Evolutionary conservation across 2,329 filamentous ascomycete species (phyloP), one percentile per base, ranked within the genome.

Genomic region (Fusarium redolens): DNA sequence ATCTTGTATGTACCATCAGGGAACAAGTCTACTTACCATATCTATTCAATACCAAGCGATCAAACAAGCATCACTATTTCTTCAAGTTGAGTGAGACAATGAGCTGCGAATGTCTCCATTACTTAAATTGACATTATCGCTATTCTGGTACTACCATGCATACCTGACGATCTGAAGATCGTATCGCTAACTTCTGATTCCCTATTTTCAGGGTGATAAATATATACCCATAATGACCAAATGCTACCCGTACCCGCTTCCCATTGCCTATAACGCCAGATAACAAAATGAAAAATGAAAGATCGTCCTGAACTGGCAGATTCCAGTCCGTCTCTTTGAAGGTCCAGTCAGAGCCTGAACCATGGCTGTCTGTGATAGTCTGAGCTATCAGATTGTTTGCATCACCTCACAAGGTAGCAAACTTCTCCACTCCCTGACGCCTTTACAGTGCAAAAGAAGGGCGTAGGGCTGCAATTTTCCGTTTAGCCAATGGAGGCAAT

Each of bases 1-100:
- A 78, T 79, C 71, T 80, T 80, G 73, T 78, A 80, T 79, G 78
- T 78, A 79, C 71, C 72, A 80, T 70, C 67, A 77, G 69, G 78
- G 77, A 67, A 69, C 75, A 73, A 75, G 73, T 75, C 75, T 78
- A 78, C 76, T 78, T 78, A 78, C 68, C 75, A 72, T 68, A 74
- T 73, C 61, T 68, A 67, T 77, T 73, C 71, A 71, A 76, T 77
- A 77, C 60, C 62, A 71, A 78, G 75, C 76, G 70, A 78, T 76
- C 67, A 70, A 74, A 61, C 38, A 51, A 67, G 20, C 58, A 41
- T 28, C 30, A 61, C 30, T 18, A 11, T 33, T 13, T 18, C 14
- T 30, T 22, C 7, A 17, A 33, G 7, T 31, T 48, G 25, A 38
- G 25, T 40, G 20, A 30, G n/a, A 51, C 18, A 22, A 13, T 48